phyloP scores from a whole-genome alignment of 305 asterid genomes.

The Fraxinus albicans region DNA sequence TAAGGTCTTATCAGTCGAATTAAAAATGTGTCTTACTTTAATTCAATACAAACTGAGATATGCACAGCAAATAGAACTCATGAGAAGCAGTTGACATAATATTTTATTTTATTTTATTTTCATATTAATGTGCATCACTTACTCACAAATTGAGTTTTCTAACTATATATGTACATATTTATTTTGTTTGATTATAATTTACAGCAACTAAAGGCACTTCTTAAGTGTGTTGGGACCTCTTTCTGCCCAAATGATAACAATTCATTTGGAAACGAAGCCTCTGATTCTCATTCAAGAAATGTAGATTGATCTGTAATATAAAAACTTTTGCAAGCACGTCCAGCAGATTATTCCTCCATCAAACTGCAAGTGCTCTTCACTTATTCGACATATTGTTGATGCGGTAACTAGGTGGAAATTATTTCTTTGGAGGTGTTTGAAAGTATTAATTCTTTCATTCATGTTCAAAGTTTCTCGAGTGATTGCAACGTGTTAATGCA shows the following conservation, averaged over 20 bases:
- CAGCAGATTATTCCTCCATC: slow-evolving; percentile 73
- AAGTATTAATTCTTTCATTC: slow-evolving; percentile 8
- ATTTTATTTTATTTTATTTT: slow-evolving; percentile 9
- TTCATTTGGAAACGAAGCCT: too few species aligned
- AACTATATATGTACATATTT: slow-evolving; percentile 8
- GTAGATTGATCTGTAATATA: slow-evolving; percentile 69
- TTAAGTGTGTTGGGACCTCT: too few species aligned
- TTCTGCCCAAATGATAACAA: too few species aligned
- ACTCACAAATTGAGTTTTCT: not conserved
- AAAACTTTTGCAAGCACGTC: slow-evolving; percentile 78
- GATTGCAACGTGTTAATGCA: slow-evolving; percentile 37
- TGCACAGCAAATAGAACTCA: slow-evolving; percentile 89
- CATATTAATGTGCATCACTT: slow-evolving; percentile 8
- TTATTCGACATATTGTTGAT: slow-evolving; percentile 14
- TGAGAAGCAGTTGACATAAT: slow-evolving; percentile 75
- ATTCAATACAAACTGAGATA: slow-evolving; percentile 36
- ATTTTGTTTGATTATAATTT: slow-evolving; percentile 20
- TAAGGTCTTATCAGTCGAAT: too few species aligned
- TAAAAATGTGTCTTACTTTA: too few species aligned
- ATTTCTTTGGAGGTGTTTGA: not conserved
- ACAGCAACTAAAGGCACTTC: slow-evolving; percentile 97
- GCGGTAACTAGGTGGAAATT: slow-evolving; percentile 4
- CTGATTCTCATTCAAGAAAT: too few species aligned
- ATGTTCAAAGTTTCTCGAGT: slow-evolving; percentile 9
- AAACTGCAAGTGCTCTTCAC: slow-evolving; percentile 67